Evolutionary conservation across 2,329 filamentous ascomycete species (phyloP), one percentile per base, ranked within the genome.

Genomic region (Teratosphaeriaceae sp.): DNA sequence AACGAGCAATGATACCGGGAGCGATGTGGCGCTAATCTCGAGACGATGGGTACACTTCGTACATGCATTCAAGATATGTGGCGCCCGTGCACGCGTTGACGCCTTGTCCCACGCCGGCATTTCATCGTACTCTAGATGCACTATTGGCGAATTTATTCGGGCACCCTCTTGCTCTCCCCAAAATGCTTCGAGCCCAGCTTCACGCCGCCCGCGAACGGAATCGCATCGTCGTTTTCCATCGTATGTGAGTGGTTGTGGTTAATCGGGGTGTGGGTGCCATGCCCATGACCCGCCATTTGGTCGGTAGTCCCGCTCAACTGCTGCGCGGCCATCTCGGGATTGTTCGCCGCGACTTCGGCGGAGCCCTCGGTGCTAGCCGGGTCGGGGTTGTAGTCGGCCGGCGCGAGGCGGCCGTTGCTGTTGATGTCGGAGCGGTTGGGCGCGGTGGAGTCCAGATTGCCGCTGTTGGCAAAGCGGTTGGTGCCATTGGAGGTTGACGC

Each of bases 121-220:
- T n/a, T n/a, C n/a, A n/a, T n/a, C n/a, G n/a, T n/a, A n/a, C n/a
- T n/a, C n/a, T n/a, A n/a, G n/a, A n/a, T n/a, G n/a, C n/a, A n/a
- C n/a, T n/a, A n/a, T n/a, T n/a, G n/a, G n/a, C n/a, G n/a, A n/a
- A n/a, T 15, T 18, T 34, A 34, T 7, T 58, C 57, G 8, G 57
- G 55, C 16, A 60, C 48, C 15, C 57, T 50, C 38, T 56, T 46
- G 49, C 57, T 60, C 54, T 60, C 57, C 27, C 57, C 57, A 55
- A 54, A 58, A 43, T 58, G 54, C 45, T 56, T 53, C 40, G 55
- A 50, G 26, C 57, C 57, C 2, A 59, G 40, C 30, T 45, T 47
- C 42, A 57, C 45, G 15, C 56, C 57, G 13, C 57, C 57, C 20
- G 57, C 57, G 13, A 49, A 52, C 6, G 57, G 57, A 36, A 60